Evolutionary conservation across 148 eudicot genomes (phyloP), one percentile per base, ranked within the genome.

Genomic region (Chenopodium berlandieri): DNA sequence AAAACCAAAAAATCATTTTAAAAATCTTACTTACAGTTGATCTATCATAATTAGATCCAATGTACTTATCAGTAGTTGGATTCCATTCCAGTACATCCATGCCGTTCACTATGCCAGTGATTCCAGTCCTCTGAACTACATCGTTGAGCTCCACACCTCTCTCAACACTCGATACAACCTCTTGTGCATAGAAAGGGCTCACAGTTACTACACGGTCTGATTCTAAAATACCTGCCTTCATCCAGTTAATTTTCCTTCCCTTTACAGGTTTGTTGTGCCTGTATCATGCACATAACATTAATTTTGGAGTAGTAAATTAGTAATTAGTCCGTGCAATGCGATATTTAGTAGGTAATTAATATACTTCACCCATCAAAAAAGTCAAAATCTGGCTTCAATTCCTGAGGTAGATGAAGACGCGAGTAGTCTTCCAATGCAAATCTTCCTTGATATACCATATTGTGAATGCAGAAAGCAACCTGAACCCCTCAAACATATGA

Each of bases 391-490:
- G 91, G 75, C 76, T 73, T 89, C 67, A 84, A 78, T 32, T 87
- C 81, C 40, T 93, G 90, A 3, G 99, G 97, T 13, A 95, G 87
- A 81, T 92, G 89, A 83, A 95, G 94, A 63, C 89, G 88, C 27
- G 80, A 14, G 60, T 86, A 95, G 85, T 93, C 99, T 12, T 91
- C 60, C 77, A 85, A 87, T 10, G 89, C 82, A 82, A 92, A 93
- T 87, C 99, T 89, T 75, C 99, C 99, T 84, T 95, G 99, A 87
- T 95, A 95, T 60, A 95, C 92, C n/a, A 93, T 91, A 88, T 95
- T 95, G 91, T 95, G 99, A 69, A 95, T 92, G 89, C 99, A 95
- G 82, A 93, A 93, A 20, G 84, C 97, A 67, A 93, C 99, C 96
- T 94, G 87, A 82, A 14, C 22, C 44, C 56, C 56, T 52, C 25